phyloP scores from a whole-genome alignment of 345 rosid species.

The Pugionium dolabratum region DNA sequence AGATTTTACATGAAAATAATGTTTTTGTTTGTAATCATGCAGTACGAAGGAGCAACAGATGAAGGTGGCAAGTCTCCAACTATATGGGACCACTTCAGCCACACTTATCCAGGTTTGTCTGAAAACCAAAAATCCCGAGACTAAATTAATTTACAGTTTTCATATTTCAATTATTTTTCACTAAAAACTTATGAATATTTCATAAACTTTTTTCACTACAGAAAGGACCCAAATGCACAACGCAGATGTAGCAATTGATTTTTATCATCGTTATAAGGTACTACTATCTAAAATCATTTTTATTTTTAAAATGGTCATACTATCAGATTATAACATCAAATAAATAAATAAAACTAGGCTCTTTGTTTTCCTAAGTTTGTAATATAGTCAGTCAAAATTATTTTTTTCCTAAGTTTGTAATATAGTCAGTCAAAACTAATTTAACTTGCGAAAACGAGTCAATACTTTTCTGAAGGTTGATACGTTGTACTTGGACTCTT shows the following conservation, averaged over 20 bases:
- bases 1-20: slow-evolving; percentile 7
- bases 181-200: neutral
- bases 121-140: neutral
- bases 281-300: slow-evolving; percentile 9
- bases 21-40: neutral
- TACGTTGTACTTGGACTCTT: slow-evolving; percentile 12
- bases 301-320: neutral
- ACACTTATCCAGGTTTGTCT: slow-evolving; percentile 40
- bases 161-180: neutral
- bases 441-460: neutral
- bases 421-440: slow-evolving; percentile 9
- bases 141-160: too few relatives aligned
- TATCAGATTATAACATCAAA: too few relatives aligned
- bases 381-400: too few relatives aligned
- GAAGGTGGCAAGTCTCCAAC: slow-evolving; percentile 41
- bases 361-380: too few relatives aligned
- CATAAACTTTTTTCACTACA: slow-evolving; percentile 26
- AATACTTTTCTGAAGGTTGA: slow-evolving; percentile 1
- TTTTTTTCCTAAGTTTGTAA: neutral
- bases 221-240: slow-evolving; percentile 49
- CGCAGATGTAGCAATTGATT: slow-evolving; percentile 52
- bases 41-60: slow-evolving; percentile 47
- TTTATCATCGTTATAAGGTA: slow-evolving; percentile 54
- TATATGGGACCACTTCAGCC: slow-evolving; percentile 45
- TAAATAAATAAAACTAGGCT: too few relatives aligned